A percentile compares a stretch with the other conserved stretches of the same genome.
Evolutionary conservation across 2,329 filamentous ascomycete genomes (phyloP).

Genomic region (Keithomyces neogunnii): DNA sequence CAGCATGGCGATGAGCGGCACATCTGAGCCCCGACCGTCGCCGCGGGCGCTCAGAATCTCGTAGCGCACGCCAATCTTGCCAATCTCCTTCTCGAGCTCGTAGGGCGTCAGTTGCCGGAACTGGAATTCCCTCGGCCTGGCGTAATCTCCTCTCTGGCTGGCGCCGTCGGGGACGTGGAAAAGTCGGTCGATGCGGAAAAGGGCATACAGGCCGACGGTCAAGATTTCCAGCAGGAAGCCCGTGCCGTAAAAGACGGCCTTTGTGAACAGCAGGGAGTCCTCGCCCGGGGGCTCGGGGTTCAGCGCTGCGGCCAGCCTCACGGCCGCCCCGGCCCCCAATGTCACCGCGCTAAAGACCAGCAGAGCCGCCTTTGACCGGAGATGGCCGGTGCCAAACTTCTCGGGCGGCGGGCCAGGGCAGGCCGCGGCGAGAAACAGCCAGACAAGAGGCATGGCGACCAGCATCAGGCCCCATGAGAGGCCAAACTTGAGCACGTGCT

Average conservation of each 20-base stretch:
- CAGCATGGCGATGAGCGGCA: no score
- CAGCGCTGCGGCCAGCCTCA: slow-evolving; percentile 17
- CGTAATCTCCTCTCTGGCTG: neutral
- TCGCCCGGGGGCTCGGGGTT: slow-evolving; percentile 11
- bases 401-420: slow-evolving; percentile 20
- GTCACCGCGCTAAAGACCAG: slow-evolving; percentile 13
- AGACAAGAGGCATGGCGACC: slow-evolving; percentile 13
- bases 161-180: slow-evolving; percentile 23
- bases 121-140: neutral
- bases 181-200: slow-evolving; percentile 18
- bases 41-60: neutral
- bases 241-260: slow-evolving; percentile 26
- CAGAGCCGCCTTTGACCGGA: slow-evolving; percentile 20
- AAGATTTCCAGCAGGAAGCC: slow-evolving; percentile 23
- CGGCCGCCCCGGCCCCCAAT: slow-evolving; percentile 12
- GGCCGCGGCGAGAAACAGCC: slow-evolving; percentile 15
- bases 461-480: slow-evolving; percentile 15
- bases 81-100: neutral
- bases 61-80: slow-evolving; percentile 3
- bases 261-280: slow-evolving; percentile 17
- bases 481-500: slow-evolving; percentile 12
- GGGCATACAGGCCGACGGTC: slow-evolving; percentile 17
- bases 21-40: no score
- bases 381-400: slow-evolving; percentile 22
- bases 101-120: neutral